Conservation (phyloP, 2,329 filamentous ascomycete species). For the Aspergillus chevalieri region DNA sequence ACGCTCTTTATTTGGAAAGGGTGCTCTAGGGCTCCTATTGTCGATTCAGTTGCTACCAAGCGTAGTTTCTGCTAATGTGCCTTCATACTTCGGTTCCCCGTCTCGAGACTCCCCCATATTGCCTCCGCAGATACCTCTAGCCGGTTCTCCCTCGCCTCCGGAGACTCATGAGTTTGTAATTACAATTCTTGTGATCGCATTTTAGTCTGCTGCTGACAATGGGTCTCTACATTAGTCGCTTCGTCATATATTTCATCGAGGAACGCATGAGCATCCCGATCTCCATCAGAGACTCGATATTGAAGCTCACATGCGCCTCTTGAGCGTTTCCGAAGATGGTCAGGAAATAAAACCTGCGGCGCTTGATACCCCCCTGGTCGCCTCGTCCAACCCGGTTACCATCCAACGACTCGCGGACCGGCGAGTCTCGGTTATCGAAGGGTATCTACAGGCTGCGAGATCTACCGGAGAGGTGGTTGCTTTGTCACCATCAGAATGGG, state of each 20-base stretch:
- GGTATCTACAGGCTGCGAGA: constrained; percentile 67
- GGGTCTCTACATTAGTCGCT: constrained; percentile 40
- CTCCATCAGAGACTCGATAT: constrained; percentile 75
- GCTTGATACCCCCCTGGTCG: constrained; percentile 50
- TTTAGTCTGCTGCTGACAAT: neutral
- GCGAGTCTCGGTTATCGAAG: constrained; percentile 68
- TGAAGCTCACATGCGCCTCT: constrained; percentile 52
- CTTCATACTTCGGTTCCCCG: constrained; percentile 19
- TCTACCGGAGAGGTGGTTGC: constrained; percentile 61
- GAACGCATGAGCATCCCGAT: constrained; percentile 68
- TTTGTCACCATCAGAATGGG: constrained; percentile 72
- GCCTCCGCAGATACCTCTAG: constrained; percentile 28
- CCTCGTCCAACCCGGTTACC: constrained; percentile 57
- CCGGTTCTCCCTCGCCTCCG: constrained; percentile 12
- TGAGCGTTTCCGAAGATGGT: constrained; percentile 36
- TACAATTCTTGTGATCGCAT: neutral
- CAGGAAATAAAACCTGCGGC: constrained; percentile 35
- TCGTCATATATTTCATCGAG: constrained; percentile 89
- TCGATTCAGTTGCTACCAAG: constrained; percentile 17
- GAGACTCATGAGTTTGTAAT: constrained; percentile 34
- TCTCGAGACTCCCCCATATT: constrained; percentile 24
- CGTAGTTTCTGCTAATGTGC: constrained; percentile 15
- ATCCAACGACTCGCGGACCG: constrained; percentile 81
- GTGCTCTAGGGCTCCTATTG: constrained; percentile 15
- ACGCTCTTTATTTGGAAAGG: constrained; percentile 8